These are phyloP conservation scores for Phyllosticta citrichinensis DNA, from an alignment of 2,329 filamentous ascomycete genomes.

Conservation along the genomic window DNA sequence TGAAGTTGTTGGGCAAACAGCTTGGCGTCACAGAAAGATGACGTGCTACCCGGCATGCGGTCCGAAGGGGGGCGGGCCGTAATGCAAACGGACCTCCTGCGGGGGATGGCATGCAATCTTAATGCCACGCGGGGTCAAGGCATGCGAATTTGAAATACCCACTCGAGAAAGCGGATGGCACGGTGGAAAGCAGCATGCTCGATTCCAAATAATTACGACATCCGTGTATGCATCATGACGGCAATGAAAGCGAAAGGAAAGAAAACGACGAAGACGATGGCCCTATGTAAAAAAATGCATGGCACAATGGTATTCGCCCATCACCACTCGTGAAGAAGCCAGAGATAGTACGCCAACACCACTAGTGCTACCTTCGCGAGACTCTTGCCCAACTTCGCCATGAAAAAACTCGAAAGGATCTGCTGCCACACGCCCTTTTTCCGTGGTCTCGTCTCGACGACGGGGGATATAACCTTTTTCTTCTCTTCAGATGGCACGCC, in stretches of 20 bases:
- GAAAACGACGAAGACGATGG: background rate
- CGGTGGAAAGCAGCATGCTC: background rate
- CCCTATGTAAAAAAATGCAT: background rate
- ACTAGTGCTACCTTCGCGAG: slow-evolving; percentile 55
- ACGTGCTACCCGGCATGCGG: background rate
- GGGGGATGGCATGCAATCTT: background rate
- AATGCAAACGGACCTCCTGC: background rate
- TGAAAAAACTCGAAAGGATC: slow-evolving; percentile 24
- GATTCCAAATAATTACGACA: background rate
- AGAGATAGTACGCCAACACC: slow-evolving; percentile 54
- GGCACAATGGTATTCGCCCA: background rate
- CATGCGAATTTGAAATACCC: no score
- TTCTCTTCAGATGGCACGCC: slow-evolving; percentile 18
- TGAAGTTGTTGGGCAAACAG: background rate
- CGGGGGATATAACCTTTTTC: slow-evolving; percentile 18
- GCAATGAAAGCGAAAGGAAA: background rate
- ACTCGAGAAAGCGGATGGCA: no score
- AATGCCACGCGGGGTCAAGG: background rate
- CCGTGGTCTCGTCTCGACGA: slow-evolving; percentile 19
- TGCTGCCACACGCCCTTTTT: slow-evolving; percentile 25
- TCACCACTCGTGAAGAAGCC: slow-evolving; percentile 44
- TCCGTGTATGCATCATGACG: background rate
- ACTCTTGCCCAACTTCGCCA: slow-evolving; percentile 52
- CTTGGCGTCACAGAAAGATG: background rate
- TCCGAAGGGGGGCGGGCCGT: background rate